These are phyloP conservation scores for Magnaporthiopsis poae DNA, from an alignment of 2,329 filamentous ascomycete species.

Conservation along the genomic window DNA sequence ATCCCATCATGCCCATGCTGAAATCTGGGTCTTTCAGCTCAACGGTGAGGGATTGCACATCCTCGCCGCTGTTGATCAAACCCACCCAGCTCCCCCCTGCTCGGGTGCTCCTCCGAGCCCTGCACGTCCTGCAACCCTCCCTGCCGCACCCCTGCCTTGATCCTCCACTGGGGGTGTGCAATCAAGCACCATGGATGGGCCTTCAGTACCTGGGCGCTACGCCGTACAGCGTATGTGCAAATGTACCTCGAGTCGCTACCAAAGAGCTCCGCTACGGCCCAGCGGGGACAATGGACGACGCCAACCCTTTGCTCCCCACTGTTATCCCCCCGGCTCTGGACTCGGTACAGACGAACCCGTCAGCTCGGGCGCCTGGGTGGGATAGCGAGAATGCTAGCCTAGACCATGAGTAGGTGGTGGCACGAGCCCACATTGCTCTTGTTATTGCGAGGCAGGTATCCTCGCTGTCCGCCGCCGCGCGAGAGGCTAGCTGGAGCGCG, in stretches of 20 bases:
- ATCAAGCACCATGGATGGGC: background rate
- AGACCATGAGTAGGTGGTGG: background rate
- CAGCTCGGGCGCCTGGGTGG: background rate
- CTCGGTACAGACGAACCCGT: background rate
- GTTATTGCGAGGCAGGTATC: background rate
- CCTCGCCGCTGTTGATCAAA: conserved; percentile 8
- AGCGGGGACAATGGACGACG: background rate
- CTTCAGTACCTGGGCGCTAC: background rate
- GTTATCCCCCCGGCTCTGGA: background rate
- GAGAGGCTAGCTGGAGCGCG: background rate
- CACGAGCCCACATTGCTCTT: background rate
- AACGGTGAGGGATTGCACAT: conserved; percentile 4
- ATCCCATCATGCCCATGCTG: background rate
- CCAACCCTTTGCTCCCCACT: background rate
- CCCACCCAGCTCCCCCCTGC: background rate
- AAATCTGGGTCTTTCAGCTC: background rate
- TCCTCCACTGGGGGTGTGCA: background rate
- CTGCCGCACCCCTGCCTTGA: background rate
- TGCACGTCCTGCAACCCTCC: conserved; percentile 3
- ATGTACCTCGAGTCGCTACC: background rate
- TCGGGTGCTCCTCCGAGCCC: background rate
- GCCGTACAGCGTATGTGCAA: background rate
- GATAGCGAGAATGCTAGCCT: background rate
- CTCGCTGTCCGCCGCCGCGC: too few species aligned
- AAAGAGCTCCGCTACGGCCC: background rate